phyloP scores from a whole-genome alignment of 805 yeast species.

The Wickerhamiella lipophila region DNA sequence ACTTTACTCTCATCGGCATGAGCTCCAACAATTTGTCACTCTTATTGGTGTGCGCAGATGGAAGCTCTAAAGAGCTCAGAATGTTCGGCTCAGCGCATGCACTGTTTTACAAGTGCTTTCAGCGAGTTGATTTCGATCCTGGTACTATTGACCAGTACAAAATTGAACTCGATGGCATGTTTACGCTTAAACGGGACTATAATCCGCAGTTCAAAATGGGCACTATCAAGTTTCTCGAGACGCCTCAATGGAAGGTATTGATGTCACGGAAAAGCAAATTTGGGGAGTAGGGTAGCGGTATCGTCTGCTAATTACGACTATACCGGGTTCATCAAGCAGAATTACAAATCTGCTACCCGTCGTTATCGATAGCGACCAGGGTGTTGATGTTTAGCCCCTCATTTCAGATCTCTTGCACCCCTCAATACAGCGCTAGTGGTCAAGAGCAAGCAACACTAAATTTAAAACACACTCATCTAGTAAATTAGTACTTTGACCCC shows the following conservation, averaged over 20 bases:
- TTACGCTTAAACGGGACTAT: neutral
- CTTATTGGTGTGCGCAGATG: neutral
- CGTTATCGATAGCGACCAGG: too few species aligned
- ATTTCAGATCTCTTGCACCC: too few species aligned
- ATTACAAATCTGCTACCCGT: too few species aligned
- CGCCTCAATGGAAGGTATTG: neutral
- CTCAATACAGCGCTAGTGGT: too few species aligned
- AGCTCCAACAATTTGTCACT: neutral
- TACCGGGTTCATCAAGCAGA: too few species aligned
- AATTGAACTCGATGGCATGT: neutral
- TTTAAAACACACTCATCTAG: too few species aligned
- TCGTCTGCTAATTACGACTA: too few species aligned
- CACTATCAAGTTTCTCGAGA: neutral
- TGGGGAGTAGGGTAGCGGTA: too few species aligned
- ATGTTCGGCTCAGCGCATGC: neutral
- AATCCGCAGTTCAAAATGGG: neutral
- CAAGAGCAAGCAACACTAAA: too few species aligned
- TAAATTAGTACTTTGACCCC: too few species aligned
- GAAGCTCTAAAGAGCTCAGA: neutral
- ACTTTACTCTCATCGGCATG: neutral
- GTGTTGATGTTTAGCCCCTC: too few species aligned
- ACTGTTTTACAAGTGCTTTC: neutral
- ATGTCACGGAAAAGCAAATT: neutral
- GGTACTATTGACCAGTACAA: neutral
- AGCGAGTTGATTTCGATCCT: neutral